Percentiles rank a stretch among this genome's conserved stretches.
These are phyloP conservation scores for Curvularia eragrostidis DNA, from an alignment of 2,329 filamentous ascomycete genomes.

Conservation along the genomic window DNA sequence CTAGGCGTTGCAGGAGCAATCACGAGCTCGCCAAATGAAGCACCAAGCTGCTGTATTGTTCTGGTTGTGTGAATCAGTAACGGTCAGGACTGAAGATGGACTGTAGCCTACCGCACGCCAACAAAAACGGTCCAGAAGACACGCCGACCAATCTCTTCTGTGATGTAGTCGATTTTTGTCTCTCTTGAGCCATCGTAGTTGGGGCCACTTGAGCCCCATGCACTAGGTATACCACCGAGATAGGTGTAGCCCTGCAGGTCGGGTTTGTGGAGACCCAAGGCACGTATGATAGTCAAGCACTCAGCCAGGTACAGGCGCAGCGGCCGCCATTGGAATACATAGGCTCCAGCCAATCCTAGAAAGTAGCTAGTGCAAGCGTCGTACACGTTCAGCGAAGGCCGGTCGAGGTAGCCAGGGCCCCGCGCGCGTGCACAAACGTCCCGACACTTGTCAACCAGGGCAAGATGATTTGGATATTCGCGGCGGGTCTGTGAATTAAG, in stretches of 20 bases:
- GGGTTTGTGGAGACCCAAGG: slow-evolving; percentile 69
- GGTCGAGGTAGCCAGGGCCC: slow-evolving; percentile 64
- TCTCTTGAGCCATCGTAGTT: slow-evolving; percentile 48
- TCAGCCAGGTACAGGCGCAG: slow-evolving; percentile 76
- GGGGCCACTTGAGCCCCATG: slow-evolving; percentile 46
- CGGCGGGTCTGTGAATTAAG: slow-evolving; percentile 71
- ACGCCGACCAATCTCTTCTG: slow-evolving; percentile 62
- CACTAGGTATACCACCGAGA: slow-evolving; percentile 44
- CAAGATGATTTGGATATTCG: slow-evolving; percentile 71
- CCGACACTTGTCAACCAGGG: slow-evolving; percentile 74
- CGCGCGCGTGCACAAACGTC: slow-evolving; percentile 72
- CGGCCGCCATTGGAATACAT: slow-evolving; percentile 72
- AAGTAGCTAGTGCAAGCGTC: slow-evolving; percentile 80
- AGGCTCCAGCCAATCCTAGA: slow-evolving; percentile 69
- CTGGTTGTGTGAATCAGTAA: slow-evolving; percentile 50
- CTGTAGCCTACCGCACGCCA: slow-evolving; percentile 65
- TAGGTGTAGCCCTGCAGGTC: slow-evolving; percentile 53
- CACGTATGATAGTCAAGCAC: slow-evolving; percentile 70
- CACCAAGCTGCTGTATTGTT: slow-evolving; percentile 79
- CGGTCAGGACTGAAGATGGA: background rate
- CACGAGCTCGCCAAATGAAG: slow-evolving; percentile 72
- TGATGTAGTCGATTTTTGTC: slow-evolving; percentile 53
- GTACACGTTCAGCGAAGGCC: slow-evolving; percentile 62
- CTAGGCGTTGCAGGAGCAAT: slow-evolving; percentile 78
- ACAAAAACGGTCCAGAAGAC: slow-evolving; percentile 86